phyloP scores from a whole-genome alignment of 2,329 filamentous ascomycete genomes.

The Aureobasidium namibiae region DNA sequence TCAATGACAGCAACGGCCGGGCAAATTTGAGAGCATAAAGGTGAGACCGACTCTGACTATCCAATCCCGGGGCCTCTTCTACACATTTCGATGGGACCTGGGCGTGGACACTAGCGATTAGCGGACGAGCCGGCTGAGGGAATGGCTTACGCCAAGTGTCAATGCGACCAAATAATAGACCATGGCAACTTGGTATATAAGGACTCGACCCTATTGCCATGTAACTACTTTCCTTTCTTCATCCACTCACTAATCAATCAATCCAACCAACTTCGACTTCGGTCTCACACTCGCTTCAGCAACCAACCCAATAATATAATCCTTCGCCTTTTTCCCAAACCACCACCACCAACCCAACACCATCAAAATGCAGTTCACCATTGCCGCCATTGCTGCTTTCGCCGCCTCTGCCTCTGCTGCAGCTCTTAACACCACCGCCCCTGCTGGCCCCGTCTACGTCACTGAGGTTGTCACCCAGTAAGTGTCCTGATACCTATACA shows the following conservation, averaged over 20 bases:
- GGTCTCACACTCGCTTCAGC: conserved; percentile 12
- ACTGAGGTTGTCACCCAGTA: conserved; percentile 24
- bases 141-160: conserved; percentile 2
- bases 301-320: conserved; percentile 10
- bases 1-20: conserved; percentile 2
- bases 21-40: background rate
- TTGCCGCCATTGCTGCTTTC: conserved; percentile 26
- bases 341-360: conserved; percentile 2
- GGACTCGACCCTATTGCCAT: background rate
- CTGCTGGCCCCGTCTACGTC: conserved; percentile 18
- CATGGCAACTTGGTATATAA: conserved; percentile 6
- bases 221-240: background rate
- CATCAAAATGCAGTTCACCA: conserved; percentile 44
- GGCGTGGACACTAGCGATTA: conserved; percentile 5
- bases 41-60: background rate
- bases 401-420: conserved; percentile 32
- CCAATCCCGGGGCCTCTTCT: background rate
- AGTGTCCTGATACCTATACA: background rate
- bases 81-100: conserved; percentile 6
- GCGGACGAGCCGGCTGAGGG: background rate
- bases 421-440: conserved; percentile 25
- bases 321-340: background rate
- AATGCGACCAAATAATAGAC: conserved; percentile 2
- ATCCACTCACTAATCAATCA: conserved; percentile 12
- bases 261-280: conserved; percentile 12